Evolutionary conservation across 2,329 filamentous ascomycete genomes (phyloP), one percentile per base, ranked within the genome.

Genomic region (Aspergillus tanneri): DNA sequence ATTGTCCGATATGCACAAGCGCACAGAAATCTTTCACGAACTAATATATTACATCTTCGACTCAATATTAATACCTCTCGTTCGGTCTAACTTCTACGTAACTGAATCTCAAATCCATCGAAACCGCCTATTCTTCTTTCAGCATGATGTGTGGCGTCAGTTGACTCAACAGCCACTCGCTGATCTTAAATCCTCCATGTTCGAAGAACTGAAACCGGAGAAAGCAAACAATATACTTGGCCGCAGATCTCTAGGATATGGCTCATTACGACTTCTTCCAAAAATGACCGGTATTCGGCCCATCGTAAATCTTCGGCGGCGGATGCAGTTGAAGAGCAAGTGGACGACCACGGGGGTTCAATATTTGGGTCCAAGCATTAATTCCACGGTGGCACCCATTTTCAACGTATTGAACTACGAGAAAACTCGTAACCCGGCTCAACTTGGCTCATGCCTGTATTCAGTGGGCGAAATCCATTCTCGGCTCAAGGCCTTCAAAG

Each of bases 21-120:
- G 91, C 9, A 75, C 73, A 21, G 88, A 96, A 62, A 77, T 97
- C 0, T 81, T 96, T 40, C 72, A 84, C 44, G 93, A 99, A 66
- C 84, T 97, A 49, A 61, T 97, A 5, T 97, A 96, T 71, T 99
- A 91, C 65, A 57, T 95, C 3, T 93, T 99, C 61, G 93, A 99
- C 68, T 96, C 91, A 0, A 77, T 96, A 18, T 65, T 99, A 47
- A 87, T 97, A 59, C 92, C 93, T 8, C 77, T 99, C 6, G 80
- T 97, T 39, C 83, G 88, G 25, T 84, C 82, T 53, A 91, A 93
- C 61, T 99, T 99, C 62, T 92, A 97, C 63, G 88, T 96, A 28
- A 99, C 93, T 0, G 93, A 99, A 67, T 93, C 90, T 0, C 90
- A 83, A 54, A 76, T 77, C 1, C 83, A 96, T 63, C 84, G 86